Base-by-base conservation (phyloP, 1,284 basidiomycete genomes). In the Pyrrhoderma lamaoense region DNA sequence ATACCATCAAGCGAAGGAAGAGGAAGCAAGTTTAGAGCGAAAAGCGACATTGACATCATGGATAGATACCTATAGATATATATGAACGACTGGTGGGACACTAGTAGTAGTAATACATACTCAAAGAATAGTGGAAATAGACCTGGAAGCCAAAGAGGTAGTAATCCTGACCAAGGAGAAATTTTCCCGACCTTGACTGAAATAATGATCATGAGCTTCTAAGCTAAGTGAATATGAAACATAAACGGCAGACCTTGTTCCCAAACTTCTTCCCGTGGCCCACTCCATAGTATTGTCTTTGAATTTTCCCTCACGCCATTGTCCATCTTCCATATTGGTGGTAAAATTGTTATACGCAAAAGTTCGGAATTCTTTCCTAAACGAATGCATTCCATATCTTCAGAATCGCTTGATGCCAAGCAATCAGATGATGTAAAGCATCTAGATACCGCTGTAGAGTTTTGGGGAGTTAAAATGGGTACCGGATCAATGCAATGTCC, bases 11-110 rank as follows among this genome's bases (percentile, higher is more conserved):
- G 68, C 44, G 68, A 65, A 1, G 74, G 72, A 18, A 89, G 62
- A 0, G 86, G 85, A 8, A 89, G 68, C 21, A 85, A 72, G 63
- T 89, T 89, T 65, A 89, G 77, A 55, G 87, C 65, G 62, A 74
- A 89, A 0, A 89, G 70, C 1, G 85, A 87, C 21, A 87, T 64
- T 18, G 77, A 80, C 0, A 82, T 71, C 59, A 75, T 73, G 35
- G 70, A 66, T 50, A 83, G 63, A 57, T 89, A 89, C 51, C 86
- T 88, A 58, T 1, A n/a, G 7, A 51, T 19, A 2, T 34, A 16
- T 3, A 31, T 37, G 14, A 3, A 23, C n/a, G 38, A 38, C 49
- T 16, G 38, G 42, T 22, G 34, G 27, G 27, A 31, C 11, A 5
- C 13, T 49, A n/a, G 38, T n/a, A n/a, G n/a, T n/a, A 47, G 13